Base-by-base conservation (phyloP, 768 basidiomycete species). In the Suillus plorans region DNA sequence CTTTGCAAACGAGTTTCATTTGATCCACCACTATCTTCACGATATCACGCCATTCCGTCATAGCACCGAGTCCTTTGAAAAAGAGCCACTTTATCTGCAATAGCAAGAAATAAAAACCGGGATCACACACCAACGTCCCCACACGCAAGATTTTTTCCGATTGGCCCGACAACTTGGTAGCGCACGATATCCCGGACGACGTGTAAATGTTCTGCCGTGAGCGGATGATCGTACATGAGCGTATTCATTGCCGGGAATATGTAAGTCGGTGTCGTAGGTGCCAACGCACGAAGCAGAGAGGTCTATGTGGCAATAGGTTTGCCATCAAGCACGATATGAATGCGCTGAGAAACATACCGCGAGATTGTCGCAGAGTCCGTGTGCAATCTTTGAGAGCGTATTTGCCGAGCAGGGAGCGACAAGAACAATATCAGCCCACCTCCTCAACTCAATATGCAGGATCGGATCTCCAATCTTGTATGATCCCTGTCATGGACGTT, bases 211-310 rank as follows among this genome's bases (percentile, higher is more conserved):
- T 91, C 86, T 1, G 86, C 84, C 0, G 96, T 98, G 55, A 99
- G 82, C 18, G 95, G 95, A 73, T 98, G 97, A 66, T 92, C 88
- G 72, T 93, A 99, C 97, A 99, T 99, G 69, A 94, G 81, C 5
- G 97, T 99, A 75, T 99, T 99, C 97, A 99, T 99, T 0, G 97
- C 97, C 2, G 97, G 97, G 72, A 97, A 99, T 44, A 99, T 76
- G 70, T 90, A 95, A 8, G 94, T 95, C 8, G 92, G 92, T 0
- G 94, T 97, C 6, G 85, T 82, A 0, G 95, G 92, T 3, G 91
- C 81, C 0, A 97, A 80, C 0, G 95, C 96, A 18, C 95, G 88
- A 65, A 97, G 84, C 6, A 97, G 83, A 18, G 94, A 90, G 12
- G 88, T 90, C 89, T 90, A 67, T 2, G 31, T n/a, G n/a, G n/a